These are phyloP conservation scores for Apiotrichum gamsii DNA, from an alignment of 1,284 basidiomycete genomes.

Conservation along the genomic window DNA sequence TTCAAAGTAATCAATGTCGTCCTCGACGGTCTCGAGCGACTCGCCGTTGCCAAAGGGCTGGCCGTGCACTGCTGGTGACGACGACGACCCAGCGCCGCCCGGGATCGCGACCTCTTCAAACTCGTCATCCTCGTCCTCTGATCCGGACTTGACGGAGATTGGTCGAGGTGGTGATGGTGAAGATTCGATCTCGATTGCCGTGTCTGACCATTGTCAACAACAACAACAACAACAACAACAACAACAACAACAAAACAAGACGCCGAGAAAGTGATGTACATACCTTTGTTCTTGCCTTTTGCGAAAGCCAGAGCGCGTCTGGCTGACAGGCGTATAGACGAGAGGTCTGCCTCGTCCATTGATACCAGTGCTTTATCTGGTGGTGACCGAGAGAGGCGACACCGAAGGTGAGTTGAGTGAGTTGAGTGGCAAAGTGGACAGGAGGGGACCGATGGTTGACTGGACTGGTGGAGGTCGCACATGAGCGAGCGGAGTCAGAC, in stretches of 20 bases:
- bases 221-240: no score
- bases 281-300: conserved; percentile 4
- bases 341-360: conserved; percentile 1
- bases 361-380: not conserved
- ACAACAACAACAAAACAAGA: no score
- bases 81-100: conserved; percentile 21
- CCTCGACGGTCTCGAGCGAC: not conserved
- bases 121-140: conserved; percentile 36
- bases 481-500: no score
- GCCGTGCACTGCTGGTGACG: conserved; percentile 14
- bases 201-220: conserved; percentile 2
- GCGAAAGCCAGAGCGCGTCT: not conserved
- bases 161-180: conserved; percentile 14
- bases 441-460: no score
- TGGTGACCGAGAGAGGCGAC: no score
- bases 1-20: conserved; percentile 15
- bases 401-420: no score
- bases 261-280: not conserved
- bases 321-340: not conserved
- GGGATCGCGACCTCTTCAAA: conserved; percentile 45
- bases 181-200: conserved; percentile 8
- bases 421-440: no score
- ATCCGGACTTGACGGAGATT: conserved; percentile 6
- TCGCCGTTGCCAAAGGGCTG: conserved; percentile 2
- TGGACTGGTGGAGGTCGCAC: no score